Conservation (phyloP, 2,329 filamentous ascomycete genomes). For the Aspergillus oerlinghausenensis region DNA sequence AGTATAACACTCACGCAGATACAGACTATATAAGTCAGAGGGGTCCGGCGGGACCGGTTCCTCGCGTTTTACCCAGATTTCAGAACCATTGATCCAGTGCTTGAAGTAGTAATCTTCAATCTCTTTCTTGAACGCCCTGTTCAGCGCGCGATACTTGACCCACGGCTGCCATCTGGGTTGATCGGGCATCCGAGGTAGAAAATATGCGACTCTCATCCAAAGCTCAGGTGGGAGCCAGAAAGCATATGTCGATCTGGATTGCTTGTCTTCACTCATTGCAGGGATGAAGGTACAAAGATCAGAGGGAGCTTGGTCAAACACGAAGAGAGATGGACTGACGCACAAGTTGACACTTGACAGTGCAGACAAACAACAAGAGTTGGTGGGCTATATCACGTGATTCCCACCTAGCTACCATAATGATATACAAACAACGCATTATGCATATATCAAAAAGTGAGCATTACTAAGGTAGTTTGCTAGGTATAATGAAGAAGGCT, state of each 20-base stretch:
- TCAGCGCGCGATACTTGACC: neutral
- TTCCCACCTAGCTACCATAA: neutral
- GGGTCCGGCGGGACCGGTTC: fast-evolving
- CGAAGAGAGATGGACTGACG: neutral
- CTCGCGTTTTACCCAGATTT: neutral
- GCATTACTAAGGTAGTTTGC: neutral
- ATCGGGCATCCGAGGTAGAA: neutral
- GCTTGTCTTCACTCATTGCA: neutral
- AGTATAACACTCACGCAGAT: neutral
- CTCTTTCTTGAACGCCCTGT: neutral
- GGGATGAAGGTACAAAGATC: neutral
- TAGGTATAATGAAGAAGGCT: neutral
- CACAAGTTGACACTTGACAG: no score
- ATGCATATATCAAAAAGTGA: neutral
- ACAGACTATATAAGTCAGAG: neutral
- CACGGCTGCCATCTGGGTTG: neutral
- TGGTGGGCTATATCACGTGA: neutral
- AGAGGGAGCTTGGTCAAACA: neutral
- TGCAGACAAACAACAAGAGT: neutral
- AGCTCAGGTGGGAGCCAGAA: neutral
- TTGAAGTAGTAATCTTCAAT: neutral
- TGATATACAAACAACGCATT: neutral
- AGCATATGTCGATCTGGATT: neutral
- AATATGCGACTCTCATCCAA: neutral
- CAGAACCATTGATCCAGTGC: neutral